Percentiles rank a stretch among this genome's conserved stretches.
phyloP scores from a whole-genome alignment of 176 grass and related monocot species.

The Themeda triandra region DNA sequence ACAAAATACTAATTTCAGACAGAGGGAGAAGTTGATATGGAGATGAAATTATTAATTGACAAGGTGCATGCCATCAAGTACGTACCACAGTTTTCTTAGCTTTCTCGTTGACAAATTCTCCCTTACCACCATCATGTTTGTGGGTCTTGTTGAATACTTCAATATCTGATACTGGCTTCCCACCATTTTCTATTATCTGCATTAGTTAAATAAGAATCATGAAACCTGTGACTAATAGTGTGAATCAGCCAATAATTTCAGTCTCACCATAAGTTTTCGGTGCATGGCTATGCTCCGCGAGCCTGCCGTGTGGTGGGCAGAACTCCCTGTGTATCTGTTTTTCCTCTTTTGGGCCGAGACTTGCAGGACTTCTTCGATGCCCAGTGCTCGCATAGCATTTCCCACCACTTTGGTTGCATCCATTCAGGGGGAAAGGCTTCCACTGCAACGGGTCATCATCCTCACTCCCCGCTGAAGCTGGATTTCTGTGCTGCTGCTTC shows the following conservation, averaged over 20 bases:
- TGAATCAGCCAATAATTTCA: neutral
- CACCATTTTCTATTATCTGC: conserved; percentile 44
- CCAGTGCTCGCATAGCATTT: conserved; percentile 45
- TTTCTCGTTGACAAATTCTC: conserved; percentile 35
- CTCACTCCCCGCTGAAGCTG: neutral
- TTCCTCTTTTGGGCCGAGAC: conserved; percentile 38
- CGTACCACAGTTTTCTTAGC: conserved; percentile 29
- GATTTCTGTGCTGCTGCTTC: conserved; percentile 13
- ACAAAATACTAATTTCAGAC: neutral
- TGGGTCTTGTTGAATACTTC: conserved; percentile 42
- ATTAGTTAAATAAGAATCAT: conserved; percentile 19
- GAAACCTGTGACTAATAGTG: neutral
- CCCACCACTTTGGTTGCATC: conserved; percentile 46
- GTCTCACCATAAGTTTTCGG: conserved; percentile 41
- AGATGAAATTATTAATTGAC: neutral
- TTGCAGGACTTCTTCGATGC: conserved; percentile 37
- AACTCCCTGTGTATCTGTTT: conserved; percentile 40
- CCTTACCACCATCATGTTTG: conserved; percentile 31
- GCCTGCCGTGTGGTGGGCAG: conserved; percentile 41
- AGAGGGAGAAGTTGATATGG: neutral
- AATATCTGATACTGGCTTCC: conserved; percentile 34
- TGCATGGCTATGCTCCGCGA: conserved; percentile 50
- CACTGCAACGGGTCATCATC: conserved; percentile 41
- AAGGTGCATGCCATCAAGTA: neutral
- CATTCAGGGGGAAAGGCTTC: conserved; percentile 39